Percentiles rank a stretch among this genome's conserved stretches.
Conservation (phyloP, 2,329 filamentous ascomycete genomes). For the Trichophyton mentagrophytes region DNA sequence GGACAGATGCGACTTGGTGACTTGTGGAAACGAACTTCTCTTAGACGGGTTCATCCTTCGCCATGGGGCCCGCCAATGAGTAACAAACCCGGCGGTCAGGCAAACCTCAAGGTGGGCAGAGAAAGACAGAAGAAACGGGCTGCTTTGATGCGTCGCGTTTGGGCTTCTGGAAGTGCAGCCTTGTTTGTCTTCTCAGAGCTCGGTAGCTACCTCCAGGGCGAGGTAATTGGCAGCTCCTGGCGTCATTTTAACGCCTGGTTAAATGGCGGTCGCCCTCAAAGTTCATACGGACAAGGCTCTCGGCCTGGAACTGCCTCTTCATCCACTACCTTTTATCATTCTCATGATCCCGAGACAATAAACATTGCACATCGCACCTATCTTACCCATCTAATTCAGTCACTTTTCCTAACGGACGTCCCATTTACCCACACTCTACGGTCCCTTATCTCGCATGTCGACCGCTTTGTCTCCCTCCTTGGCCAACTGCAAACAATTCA, state of each 20-base stretch:
- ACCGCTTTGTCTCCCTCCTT: slow-evolving; percentile 66
- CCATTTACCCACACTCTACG: slow-evolving; percentile 31
- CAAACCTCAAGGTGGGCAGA: slow-evolving; percentile 49
- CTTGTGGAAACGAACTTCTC: slow-evolving; percentile 71
- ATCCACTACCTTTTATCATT: slow-evolving; percentile 16
- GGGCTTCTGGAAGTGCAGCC: slow-evolving; percentile 78
- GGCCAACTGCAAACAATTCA: slow-evolving; percentile 65
- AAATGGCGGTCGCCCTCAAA: slow-evolving; percentile 27
- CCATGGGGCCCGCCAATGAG: slow-evolving; percentile 54
- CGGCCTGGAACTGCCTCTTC: slow-evolving; percentile 27
- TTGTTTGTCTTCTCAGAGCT: slow-evolving; percentile 83
- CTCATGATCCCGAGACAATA: slow-evolving; percentile 72
- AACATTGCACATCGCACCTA: slow-evolving; percentile 68
- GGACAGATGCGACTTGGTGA: slow-evolving; percentile 74
- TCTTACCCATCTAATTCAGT: slow-evolving; percentile 48
- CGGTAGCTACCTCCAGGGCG: slow-evolving; percentile 77
- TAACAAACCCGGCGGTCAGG: slow-evolving; percentile 47
- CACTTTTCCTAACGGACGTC: slow-evolving; percentile 32
- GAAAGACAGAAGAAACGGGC: slow-evolving; percentile 51
- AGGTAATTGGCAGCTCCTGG: slow-evolving; percentile 73
- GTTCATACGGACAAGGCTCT: slow-evolving; percentile 20
- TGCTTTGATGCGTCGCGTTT: slow-evolving; percentile 62
- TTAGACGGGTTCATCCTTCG: slow-evolving; percentile 64
- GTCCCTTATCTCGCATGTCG: slow-evolving; percentile 43
- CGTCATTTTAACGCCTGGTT: slow-evolving; percentile 68